Base-by-base conservation (phyloP, 176 grass and related monocot genomes). In the Cenchrus fungigraminus region DNA sequence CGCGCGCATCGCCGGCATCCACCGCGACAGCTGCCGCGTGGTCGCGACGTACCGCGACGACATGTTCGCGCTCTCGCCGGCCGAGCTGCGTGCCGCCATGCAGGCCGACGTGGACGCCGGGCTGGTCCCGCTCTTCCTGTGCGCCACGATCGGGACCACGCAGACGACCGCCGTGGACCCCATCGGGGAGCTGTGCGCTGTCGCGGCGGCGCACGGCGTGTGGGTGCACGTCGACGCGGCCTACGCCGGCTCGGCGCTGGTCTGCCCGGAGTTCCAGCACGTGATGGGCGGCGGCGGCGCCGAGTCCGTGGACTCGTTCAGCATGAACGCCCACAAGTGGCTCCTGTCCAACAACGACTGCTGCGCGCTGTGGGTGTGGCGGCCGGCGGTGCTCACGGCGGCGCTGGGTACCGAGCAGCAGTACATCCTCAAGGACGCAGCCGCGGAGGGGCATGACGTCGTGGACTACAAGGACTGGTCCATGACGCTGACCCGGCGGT, bases 401-500 rank as follows among this genome's bases (percentile, higher is more conserved):
- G 87, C 88, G 70, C 86, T 94, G 4, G 91, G 90, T 22, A 91
- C 88, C 40, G 87, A 90, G 74, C 89, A 87, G 19, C 92, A 94
- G 76, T 91, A 91, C 78, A 88, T 91, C 83, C 79, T 94, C 59
- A 84, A 58, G 40, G 91, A 87, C 76, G 81, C 71, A 1, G 85
- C 88, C 5, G 75, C 77, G 2, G 78, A 94, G 57, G 66, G 79
- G 10, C 73, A 87, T 68, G 61, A 66, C 40, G 84, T 92, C 37
- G 90, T 97, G 52, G 92, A 97, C 84, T 94, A 92, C 82, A 97
- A 94, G 88, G 92, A 94, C 81, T 92, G 95, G 95, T 76, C 81
- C 46, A 76, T 92, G 19, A 80, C 90, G 15, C 74, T 97, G 8
- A 92, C 83, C 16, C 74, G 92, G 4, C 85, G 92, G n/a, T 97